Base-by-base conservation (phyloP, 202 grass and related monocot genomes). In the Cymbopogon flexuosus region DNA sequence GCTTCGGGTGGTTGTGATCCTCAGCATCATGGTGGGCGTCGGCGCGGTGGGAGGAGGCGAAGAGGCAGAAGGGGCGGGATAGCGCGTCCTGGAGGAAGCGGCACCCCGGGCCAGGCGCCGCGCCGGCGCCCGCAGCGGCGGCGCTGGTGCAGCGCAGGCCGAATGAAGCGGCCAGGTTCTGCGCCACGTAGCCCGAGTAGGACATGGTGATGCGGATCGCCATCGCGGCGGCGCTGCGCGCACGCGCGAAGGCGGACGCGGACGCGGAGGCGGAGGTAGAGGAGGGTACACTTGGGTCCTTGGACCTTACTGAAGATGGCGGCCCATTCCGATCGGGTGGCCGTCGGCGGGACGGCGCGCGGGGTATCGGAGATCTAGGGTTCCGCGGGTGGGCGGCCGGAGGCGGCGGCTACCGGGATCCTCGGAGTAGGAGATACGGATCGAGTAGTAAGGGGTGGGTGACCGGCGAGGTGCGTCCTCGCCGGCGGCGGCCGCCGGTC, bases 151-250 rank as follows among this genome's bases (percentile, higher is more conserved):
- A 96, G 65, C 96, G 92, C 23, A 87, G 58, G 14, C 92, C 92
- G 43, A 90, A 88, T 31, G 86, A 72, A 16, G 90, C 68, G 47
- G 84, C 88, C 33, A 99, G 72, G 78, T 68, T 93, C 72, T 99
- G 92, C 76, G 90, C 96, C 40, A 95, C 63, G 88, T 90, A 96
- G 45, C 90, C 90, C 62, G 92, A 99, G 83, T 93, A 93, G 69
- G 90, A 93, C 51, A 96, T 35, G 41, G 92, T 99, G 46, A 93
- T 87, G 67, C 96, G 92, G 71, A 99, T 99, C 85, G 96, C 96
- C 96, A 99, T 99, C 40, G 73, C 68, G 51, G 41, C 60, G 85
- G 68, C 63, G 70, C 29, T 6, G 29, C 67, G 73, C 46, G 87
- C 79, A 56, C 49, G 47, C 46, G 77, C 4, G 75, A 70, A 58